Conservation (phyloP, 1,139 yeast species). For the Nakaseomyces delphensis region DNA sequence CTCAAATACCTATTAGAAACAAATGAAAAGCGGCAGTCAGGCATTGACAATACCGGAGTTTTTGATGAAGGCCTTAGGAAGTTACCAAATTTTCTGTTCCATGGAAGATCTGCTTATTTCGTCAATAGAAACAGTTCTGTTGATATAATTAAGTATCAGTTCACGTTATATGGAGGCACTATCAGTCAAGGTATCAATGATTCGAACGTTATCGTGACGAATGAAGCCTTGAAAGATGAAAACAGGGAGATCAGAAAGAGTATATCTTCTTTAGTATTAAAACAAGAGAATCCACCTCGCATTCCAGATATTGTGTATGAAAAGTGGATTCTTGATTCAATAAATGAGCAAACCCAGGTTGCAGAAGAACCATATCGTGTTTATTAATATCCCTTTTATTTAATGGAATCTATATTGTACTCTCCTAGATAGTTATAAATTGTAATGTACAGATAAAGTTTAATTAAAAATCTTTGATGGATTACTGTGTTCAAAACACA, state of each 20-base stretch:
- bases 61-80: slow-evolving; percentile 10
- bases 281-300: slow-evolving; percentile 18
- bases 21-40: background rate
- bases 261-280: slow-evolving; percentile 26
- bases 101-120: slow-evolving; percentile 29
- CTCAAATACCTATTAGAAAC: slow-evolving; percentile 10
- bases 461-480: background rate
- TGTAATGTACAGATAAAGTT: slow-evolving; percentile 1
- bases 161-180: slow-evolving; percentile 27
- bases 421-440: background rate
- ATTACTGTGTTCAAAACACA: background rate
- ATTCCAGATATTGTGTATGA: slow-evolving; percentile 44
- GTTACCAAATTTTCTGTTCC: slow-evolving; percentile 25
- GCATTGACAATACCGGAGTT: slow-evolving; percentile 1
- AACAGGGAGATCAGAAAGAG: slow-evolving; percentile 13
- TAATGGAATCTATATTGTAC: background rate
- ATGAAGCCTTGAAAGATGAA: slow-evolving; percentile 6
- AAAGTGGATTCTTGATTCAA: slow-evolving; percentile 38
- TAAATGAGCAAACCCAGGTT: slow-evolving; percentile 36
- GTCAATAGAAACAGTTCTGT: slow-evolving; percentile 12
- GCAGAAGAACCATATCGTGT: slow-evolving; percentile 2
- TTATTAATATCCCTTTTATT: background rate
- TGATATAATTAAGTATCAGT: slow-evolving; percentile 9
- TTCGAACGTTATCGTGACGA: slow-evolving; percentile 23
- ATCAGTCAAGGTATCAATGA: slow-evolving; percentile 15